Evolutionary conservation across 495 filamentous ascomycete species (phyloP).

Genomic region (Penicillium canescens): DNA sequence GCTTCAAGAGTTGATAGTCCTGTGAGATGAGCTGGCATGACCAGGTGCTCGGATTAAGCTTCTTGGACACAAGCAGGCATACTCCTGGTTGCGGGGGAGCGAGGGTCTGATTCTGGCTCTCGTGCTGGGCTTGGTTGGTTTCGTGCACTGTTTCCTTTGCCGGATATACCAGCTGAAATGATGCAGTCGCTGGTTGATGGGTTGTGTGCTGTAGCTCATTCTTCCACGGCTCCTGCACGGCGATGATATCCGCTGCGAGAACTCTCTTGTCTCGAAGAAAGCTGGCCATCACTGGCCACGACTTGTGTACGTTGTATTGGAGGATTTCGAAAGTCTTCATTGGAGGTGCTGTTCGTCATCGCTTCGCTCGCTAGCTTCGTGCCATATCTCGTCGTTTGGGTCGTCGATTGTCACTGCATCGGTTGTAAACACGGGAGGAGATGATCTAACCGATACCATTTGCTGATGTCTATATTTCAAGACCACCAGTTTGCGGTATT

Average conservation of each 20-base stretch:
- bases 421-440: background rate
- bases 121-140: too few species aligned
- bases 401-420: too few species aligned
- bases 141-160: background rate
- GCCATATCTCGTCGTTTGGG: too few species aligned
- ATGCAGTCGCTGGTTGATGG: background rate
- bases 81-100: background rate
- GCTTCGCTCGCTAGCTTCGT: background rate
- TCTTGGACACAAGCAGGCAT: constrained; percentile 9
- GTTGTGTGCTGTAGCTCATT: background rate
- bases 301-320: constrained; percentile 11
- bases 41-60: constrained; percentile 3
- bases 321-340: constrained; percentile 5
- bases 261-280: constrained; percentile 7
- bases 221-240: background rate
- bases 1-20: constrained; percentile 8
- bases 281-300: constrained; percentile 6
- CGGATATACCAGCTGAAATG: background rate
- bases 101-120: too few species aligned
- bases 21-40: background rate
- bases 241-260: background rate
- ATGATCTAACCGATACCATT: background rate
- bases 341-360: constrained; percentile 1
- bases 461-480: background rate
- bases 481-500: constrained; percentile 2